Conservation (phyloP, 257 asterid species). For the Knoxia roxburghii region DNA sequence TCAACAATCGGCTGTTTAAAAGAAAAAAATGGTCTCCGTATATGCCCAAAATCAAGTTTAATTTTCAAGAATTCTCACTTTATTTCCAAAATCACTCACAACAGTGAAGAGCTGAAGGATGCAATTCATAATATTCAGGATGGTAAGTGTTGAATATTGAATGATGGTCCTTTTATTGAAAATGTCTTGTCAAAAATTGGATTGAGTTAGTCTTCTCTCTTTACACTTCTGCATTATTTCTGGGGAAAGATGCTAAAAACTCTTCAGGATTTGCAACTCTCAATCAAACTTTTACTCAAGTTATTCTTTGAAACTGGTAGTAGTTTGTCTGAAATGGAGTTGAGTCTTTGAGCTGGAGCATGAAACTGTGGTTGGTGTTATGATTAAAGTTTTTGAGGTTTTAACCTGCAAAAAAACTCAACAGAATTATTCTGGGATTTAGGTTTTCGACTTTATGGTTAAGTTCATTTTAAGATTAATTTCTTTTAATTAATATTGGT, state of each 20-base stretch:
- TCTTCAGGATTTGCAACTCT: background rate
- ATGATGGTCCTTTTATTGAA: background rate
- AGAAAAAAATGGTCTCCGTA: conserved; percentile 64
- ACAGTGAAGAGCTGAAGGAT: conserved; percentile 31
- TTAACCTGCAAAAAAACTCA: background rate
- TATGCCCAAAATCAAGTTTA: conserved; percentile 63
- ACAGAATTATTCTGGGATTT: background rate
- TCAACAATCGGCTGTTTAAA: conserved; percentile 44
- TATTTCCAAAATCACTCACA: conserved; percentile 39
- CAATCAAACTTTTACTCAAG: background rate
- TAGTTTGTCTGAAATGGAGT: background rate
- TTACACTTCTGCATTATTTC: background rate
- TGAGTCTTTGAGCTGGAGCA: background rate
- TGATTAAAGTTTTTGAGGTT: background rate
- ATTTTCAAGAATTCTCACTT: conserved; percentile 72
- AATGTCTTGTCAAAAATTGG: background rate
- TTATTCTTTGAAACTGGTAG: background rate
- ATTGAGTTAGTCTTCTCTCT: background rate
- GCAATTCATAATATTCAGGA: conserved; percentile 36
- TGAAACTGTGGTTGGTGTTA: background rate
- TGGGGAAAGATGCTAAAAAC: background rate
- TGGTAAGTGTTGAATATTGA: conserved; percentile 35
- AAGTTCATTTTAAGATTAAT: background rate
- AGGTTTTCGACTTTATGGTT: too few relatives aligned
- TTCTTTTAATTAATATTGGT: background rate